Conservation (phyloP, 192 early-diverging fungal genomes). For the Backusella australiensis region DNA sequence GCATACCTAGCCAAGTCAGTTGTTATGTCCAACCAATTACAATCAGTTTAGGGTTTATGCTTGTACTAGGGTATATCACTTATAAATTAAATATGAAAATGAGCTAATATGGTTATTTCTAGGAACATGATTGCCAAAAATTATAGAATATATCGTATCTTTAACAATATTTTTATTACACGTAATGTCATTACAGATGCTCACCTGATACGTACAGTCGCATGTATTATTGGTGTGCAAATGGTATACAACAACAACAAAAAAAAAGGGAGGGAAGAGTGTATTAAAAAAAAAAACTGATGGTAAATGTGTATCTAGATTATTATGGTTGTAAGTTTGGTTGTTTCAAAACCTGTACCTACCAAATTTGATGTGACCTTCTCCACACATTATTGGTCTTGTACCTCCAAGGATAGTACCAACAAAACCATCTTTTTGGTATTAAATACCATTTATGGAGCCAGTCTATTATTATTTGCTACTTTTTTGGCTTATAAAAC, state of each 20-base stretch:
- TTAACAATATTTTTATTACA: conserved; percentile 51
- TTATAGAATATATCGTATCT: conserved; percentile 53
- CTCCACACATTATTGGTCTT: conserved; percentile 43
- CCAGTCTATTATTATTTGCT: conserved; percentile 35
- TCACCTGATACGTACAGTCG: conserved; percentile 43
- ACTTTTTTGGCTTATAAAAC: conserved; percentile 52
- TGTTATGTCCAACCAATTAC: conserved; percentile 40
- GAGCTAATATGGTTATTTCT: conserved; percentile 19
- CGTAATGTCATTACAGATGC: conserved; percentile 45
- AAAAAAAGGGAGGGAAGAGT: not conserved
- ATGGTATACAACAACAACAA: conserved; percentile 28
- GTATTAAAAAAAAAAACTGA: not conserved
- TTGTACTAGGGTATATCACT: conserved; percentile 31
- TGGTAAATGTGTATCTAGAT: conserved; percentile 13
- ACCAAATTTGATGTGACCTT: conserved; percentile 29
- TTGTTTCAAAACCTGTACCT: conserved; percentile 31
- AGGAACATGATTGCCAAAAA: conserved; percentile 56
- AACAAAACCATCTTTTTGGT: conserved; percentile 28
- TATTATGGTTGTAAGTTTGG: conserved; percentile 36
- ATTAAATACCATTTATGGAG: conserved; percentile 35
- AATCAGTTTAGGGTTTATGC: conserved; percentile 41
- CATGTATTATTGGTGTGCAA: conserved; percentile 32
- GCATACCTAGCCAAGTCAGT: conserved; percentile 31
- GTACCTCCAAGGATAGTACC: conserved; percentile 19
- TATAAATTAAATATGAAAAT: not conserved